Base-by-base conservation (phyloP, 768 basidiomycete species). In the Russula sp. region DNA sequence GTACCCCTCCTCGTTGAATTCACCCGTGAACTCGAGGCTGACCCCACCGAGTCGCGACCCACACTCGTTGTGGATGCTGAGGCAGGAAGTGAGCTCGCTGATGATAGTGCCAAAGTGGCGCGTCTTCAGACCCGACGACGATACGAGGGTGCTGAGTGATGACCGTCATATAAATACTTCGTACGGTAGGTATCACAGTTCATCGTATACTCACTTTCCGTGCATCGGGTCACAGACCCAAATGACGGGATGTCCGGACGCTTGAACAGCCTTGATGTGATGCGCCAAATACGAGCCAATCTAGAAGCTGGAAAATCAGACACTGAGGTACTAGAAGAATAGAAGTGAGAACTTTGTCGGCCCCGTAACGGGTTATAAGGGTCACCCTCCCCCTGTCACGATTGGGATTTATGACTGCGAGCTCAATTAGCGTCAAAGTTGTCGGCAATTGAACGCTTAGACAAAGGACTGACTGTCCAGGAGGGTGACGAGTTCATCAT, bases 151-250 rank as follows among this genome's bases (percentile, higher is more conserved):
- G 75, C 92, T 96, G 63, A 20, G 14, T 18, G 11, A 36, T 32
- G 22, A 1, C 20, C 2, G 22, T 39, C 25, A 32, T 5, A n/a
- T 53, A 4, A 47, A 22, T n/a, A 14, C 25, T 4, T 22, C 10
- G 7, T 22, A 43, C 22, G 36, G 16, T n/a, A 45, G 14, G 7
- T 6, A 29, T 36, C 11, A 10, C 1, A 11, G 7, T 9, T 29
- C 8, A 5, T 13, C 1, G n/a, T 35, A n/a, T 5, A 80, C 90
- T 68, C 70, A 93, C 93, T 98, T 97, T 76, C 95, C 96, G 68
- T 98, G 96, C 96, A 98, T 98, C 2, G 95, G 94, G 74, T 98
- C 97, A 69, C 91, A 95, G 53, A 95, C 82, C 93, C 95, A 98
- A 9, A 87, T 83, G 2, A 97, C 94, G 1, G 90, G 89, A 70